phyloP scores from a whole-genome alignment of 148 eudicot species.

The Rhododendron ferrugineum region DNA sequence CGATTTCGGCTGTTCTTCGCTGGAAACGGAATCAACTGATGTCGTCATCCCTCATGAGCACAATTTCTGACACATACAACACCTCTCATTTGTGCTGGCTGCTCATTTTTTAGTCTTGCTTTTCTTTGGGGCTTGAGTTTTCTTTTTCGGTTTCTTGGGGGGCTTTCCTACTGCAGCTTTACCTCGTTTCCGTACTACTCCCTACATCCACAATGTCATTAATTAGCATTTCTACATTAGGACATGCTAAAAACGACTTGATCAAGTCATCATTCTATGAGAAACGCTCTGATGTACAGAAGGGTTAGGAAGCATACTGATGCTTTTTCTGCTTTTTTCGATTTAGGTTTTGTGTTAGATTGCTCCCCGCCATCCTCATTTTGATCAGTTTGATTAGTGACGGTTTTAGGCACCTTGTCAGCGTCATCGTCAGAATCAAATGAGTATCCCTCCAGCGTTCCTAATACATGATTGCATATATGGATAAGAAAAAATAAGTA shows the following conservation, averaged over 20 bases:
- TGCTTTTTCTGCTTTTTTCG: conserved; percentile 50
- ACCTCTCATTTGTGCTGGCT: conserved; percentile 34
- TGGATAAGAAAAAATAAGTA: conserved; percentile 2
- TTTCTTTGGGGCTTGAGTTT: conserved; percentile 68
- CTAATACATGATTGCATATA: conserved; percentile 28
- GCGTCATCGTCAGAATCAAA: conserved; percentile 94
- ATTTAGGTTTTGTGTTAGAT: conserved; percentile 44
- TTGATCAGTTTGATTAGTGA: conserved; percentile 39
- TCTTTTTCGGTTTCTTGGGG: conserved; percentile 54
- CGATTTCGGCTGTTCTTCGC: not conserved
- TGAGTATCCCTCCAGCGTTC: conserved; percentile 87
- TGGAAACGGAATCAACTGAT: not conserved
- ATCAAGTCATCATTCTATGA: not conserved
- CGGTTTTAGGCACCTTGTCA: conserved; percentile 54
- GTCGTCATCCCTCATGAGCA: not conserved
- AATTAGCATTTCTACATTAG: conserved; percentile 9
- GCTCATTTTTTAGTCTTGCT: conserved; percentile 65
- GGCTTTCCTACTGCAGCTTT: conserved; percentile 55
- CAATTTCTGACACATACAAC: not conserved
- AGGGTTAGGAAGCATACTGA: conserved; percentile 32
- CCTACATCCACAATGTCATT: conserved; percentile 39
- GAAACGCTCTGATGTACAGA: not conserved
- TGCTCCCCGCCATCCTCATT: conserved; percentile 57
- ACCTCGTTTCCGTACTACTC: conserved; percentile 48
- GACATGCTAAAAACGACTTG: not conserved